A percentile compares a stretch with the other conserved stretches of the same genome.
Evolutionary conservation across 768 basidiomycete species (phyloP).

Genomic region (Calocybe cyanea): DNA sequence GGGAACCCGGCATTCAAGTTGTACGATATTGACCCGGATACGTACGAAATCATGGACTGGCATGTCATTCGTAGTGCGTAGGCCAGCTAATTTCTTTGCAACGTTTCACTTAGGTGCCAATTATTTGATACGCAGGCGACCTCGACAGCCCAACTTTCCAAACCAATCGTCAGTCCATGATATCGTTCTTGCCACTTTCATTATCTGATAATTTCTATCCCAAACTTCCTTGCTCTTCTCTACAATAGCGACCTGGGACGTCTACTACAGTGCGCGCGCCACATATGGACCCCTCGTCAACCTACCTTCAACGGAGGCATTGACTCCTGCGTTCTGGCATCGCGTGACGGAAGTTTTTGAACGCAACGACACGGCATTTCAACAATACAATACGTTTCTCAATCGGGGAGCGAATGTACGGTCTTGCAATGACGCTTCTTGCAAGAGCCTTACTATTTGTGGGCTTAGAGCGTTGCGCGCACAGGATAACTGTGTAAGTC

Average conservation of each 20-base stretch:
- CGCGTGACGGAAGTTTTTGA: constrained; percentile 51
- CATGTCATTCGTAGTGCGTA: constrained; percentile 45
- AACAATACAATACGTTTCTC: constrained; percentile 42
- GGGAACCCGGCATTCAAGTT: constrained; percentile 56
- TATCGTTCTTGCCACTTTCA: background rate
- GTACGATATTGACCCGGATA: constrained; percentile 64
- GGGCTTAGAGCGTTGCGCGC: constrained; percentile 38
- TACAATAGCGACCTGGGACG: constrained; percentile 48
- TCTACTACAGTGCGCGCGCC: constrained; percentile 54
- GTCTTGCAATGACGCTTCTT: constrained; percentile 29
- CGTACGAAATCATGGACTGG: constrained; percentile 61
- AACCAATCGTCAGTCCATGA: constrained; percentile 32
- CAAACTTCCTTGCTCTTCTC: no score
- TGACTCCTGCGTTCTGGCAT: constrained; percentile 60
- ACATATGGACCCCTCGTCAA: constrained; percentile 46
- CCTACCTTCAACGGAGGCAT: constrained; percentile 31
- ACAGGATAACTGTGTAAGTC: constrained; percentile 39
- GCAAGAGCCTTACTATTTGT: constrained; percentile 40
- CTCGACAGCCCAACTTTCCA: constrained; percentile 42
- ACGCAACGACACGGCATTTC: constrained; percentile 40
- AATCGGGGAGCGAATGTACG: constrained; percentile 33
- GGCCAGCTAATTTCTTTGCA: background rate
- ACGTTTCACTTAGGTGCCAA: background rate
- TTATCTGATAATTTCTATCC: no score
- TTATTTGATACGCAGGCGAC: constrained; percentile 30